Evolutionary conservation across 176 grass and related monocot genomes (phyloP), one percentile per base, ranked within the genome.

Genomic region (Poa annua): DNA sequence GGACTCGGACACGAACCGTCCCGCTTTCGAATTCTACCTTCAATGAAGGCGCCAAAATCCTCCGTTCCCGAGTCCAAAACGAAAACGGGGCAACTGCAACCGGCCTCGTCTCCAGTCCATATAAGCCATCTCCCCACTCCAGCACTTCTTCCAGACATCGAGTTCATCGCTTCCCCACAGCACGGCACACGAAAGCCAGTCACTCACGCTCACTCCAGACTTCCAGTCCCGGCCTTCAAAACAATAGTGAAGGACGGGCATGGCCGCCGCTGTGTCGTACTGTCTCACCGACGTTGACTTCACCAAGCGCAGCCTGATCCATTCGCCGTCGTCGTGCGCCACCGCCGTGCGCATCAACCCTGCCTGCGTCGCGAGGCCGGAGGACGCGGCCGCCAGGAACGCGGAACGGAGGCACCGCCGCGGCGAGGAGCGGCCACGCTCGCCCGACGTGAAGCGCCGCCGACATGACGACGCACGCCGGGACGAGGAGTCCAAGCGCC

Each of bases 401-500:
- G 16, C 44, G 16, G n/a, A 34, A 65, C 12, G 51, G 1, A 33
- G 8, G 26, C 5, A 15, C 19, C 15, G 35, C 42, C 8, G 19
- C 1, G 36, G 36, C 21, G 16, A 59, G 3, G 57, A 86, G 77
- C 17, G 7, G 8, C 62, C 22, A 15, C 25, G 62, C 8, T 15
- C 61, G 6, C 16, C n/a, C 8, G 11, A 0, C 22, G 19, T 12
- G 34, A 75, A 11, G 78, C 78, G 48, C 33, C 59, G 85, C 35
- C 36, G 8, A 8, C 48, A 16, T 15, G 60, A 42, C 47, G 56
- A 32, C 11, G 21, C 15, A 8, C 47, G 57, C 39, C 39, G 39
- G 1, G 26, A 41, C 24, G 24, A 64, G 2, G 52, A 87, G 41
- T 12, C 65, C 26, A 83, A 11, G 73, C 80, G 63, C 39, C 79